Base-by-base conservation (phyloP, 768 basidiomycete species). In the Amanita jacksonii region DNA sequence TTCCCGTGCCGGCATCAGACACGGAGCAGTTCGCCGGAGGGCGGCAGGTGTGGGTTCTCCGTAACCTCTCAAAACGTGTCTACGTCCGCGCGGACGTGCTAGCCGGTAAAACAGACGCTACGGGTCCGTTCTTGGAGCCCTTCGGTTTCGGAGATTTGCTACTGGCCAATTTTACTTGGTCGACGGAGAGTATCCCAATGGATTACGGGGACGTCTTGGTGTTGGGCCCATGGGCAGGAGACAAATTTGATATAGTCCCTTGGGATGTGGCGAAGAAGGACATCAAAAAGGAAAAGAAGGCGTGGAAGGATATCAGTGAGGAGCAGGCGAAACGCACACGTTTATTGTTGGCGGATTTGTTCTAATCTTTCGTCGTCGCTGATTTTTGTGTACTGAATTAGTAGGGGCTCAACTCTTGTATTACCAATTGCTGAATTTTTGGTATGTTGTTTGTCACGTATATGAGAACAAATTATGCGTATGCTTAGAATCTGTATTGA, bases 11-110 rank as follows among this genome's bases (percentile, higher is more conserved):
- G 12, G 7, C 41, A 31, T 3, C 19, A 5, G 31, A 32, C 12
- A 8, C 19, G 19, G 16, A 10, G 12, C 28, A 24, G 32, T 32
- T 42, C 20, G n/a, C 13, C 12, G 41, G 31, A 4, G 12, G 8
- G 18, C 12, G 33, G 18, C 12, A 42, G 41, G 43, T 44, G 24
- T 46, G 45, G 45, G 45, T 46, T 15, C 38, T 46, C 15, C 45
- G 45, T 31, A 46, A 46, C 38, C 31, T 32, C 20, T 38, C 45
- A 6, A 46, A 46, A 25, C 36, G 27, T 20, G 37, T 46, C 24
- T 46, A 38, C 18, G 45, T 46, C 38, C 45, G 45, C 27, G 37
- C 31, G 16, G 45, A 46, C 36, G 45, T 46, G 36, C 45, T 46
- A 19, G 37, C 36, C 18, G 43, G 43, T n/a, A 37, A 35, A 8